Evolutionary conservation across 2,329 filamentous ascomycete genomes (phyloP), one percentile per base, ranked within the genome.

Genomic region (Penicillium olsonii): DNA sequence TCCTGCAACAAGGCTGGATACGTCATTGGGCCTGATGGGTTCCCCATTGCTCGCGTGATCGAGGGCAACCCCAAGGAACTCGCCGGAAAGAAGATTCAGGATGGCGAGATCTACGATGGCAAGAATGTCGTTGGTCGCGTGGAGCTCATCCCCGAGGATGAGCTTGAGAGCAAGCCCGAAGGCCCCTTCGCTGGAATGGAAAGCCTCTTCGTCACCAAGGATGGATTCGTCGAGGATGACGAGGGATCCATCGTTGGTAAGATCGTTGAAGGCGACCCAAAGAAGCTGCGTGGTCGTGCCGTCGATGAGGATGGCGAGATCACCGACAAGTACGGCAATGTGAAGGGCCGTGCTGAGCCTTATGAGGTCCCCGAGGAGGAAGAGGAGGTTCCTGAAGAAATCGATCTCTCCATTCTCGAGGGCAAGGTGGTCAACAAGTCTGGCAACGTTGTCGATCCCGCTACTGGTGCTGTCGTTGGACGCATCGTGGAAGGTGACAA

Each of bases 251-350:
- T 87, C 19, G 87, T 94, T 40, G 90, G 90, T 18, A 78, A 85
- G 35, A 79, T 92, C 33, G 76, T 81, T 3, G 82, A 84, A 39
- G 90, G 89, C 2, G 87, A 95, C 46, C 68, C 80, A 29, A 90
- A 90, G 78, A 75, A 78, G 43, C 79, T 95, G 1, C 82, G 85
- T 31, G 90, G 90, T 14, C 86, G 88, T 39, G 63, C 77, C 8
- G 89, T 94, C 15, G 90, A 94, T 49, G 85, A 90, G 54, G 89
- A 95, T 55, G 90, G 90, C 31, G 89, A 94, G 49, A 84, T 95
- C 26, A 78, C 88, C 48, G 90, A 94, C 75, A 85, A 84, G 68
- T 91, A 90, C 64, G 84, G 81, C 49, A 83, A 81, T 52, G 75
- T 80, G 57, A 82, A 82, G 68, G 80, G 80, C 26, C 79, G 80